Evolutionary conservation across 768 basidiomycete species (phyloP).

Genomic region (Leccinum uliginosum): DNA sequence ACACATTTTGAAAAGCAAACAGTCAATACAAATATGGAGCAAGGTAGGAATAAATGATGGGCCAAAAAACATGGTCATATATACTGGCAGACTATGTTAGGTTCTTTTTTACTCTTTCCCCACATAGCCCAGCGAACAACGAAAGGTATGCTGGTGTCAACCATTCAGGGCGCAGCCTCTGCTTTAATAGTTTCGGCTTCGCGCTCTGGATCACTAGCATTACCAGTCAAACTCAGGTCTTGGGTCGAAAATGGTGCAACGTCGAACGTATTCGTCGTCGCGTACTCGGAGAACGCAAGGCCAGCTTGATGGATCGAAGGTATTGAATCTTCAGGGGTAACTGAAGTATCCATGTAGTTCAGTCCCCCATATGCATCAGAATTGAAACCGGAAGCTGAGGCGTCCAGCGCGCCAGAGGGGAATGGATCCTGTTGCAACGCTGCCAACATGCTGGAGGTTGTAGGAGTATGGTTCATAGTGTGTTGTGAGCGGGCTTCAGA

Average conservation of each 20-base stretch:
- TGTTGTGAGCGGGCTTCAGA: conserved; percentile 61
- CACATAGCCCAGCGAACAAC: conserved; percentile 25
- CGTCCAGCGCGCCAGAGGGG: conserved; percentile 61
- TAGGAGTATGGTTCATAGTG: conserved; percentile 76
- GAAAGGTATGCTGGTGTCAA: conserved; percentile 16
- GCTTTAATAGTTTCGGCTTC: conserved; percentile 65
- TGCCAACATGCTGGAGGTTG: conserved; percentile 87
- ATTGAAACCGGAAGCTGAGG: conserved; percentile 56
- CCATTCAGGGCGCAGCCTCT: conserved; percentile 43
- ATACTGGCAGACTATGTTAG: conserved; percentile 30
- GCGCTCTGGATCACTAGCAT: conserved; percentile 55
- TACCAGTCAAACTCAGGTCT: conserved; percentile 58
- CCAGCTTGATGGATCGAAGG: conserved; percentile 56
- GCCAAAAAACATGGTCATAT: conserved; percentile 30
- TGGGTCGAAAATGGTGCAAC: conserved; percentile 63
- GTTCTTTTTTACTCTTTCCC: conserved; percentile 12
- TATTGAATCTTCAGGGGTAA: conserved; percentile 60
- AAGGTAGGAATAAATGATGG: conserved; percentile 36
- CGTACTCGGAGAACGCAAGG: conserved; percentile 70
- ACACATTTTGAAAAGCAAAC: conserved; percentile 31
- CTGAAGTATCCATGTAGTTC: conserved; percentile 72
- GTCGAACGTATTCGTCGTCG: conserved; percentile 62
- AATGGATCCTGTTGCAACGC: conserved; percentile 78
- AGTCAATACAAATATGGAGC: conserved; percentile 35
- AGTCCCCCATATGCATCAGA: conserved; percentile 66